A percentile compares a stretch with the other conserved stretches of the same genome.
phyloP scores from a whole-genome alignment of 148 eudicot species.

The Linanthus parryae region DNA sequence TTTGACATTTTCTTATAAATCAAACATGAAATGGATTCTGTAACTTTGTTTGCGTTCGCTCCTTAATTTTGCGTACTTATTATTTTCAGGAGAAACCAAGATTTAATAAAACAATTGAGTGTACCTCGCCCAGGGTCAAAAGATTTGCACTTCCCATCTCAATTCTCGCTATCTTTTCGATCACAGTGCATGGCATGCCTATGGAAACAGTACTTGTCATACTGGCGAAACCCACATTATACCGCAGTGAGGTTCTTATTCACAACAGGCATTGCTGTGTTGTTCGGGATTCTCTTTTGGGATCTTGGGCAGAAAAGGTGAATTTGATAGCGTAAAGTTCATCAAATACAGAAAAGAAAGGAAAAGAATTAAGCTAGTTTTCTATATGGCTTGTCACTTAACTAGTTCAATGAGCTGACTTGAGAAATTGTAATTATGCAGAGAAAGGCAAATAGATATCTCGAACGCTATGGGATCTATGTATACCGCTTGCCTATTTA shows the following conservation, averaged over 20 bases:
- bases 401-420: too few relatives aligned
- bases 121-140: conserved; percentile 36
- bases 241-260: conserved; percentile 34
- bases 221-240: conserved; percentile 52
- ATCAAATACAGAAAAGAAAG: background rate
- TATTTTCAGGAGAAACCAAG: conserved; percentile 58
- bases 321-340: background rate
- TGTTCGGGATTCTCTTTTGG: conserved; percentile 53
- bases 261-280: conserved; percentile 28
- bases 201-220: conserved; percentile 56
- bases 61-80: too few relatives aligned
- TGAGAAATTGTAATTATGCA: conserved; percentile 11
- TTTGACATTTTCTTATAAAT: too few relatives aligned
- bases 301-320: conserved; percentile 37
- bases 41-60: too few relatives aligned
- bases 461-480: conserved; percentile 53
- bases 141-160: conserved; percentile 35
- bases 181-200: conserved; percentile 51
- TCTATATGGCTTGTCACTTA: too few relatives aligned
- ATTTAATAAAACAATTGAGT: conserved; percentile 35
- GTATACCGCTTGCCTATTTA: conserved; percentile 37
- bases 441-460: conserved; percentile 27
- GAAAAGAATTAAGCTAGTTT: background rate
- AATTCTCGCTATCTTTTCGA: conserved; percentile 33
- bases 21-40: too few relatives aligned